These are phyloP conservation scores for Rubroboletus satanas DNA, from an alignment of 768 basidiomycete species.

Conservation along the genomic window DNA sequence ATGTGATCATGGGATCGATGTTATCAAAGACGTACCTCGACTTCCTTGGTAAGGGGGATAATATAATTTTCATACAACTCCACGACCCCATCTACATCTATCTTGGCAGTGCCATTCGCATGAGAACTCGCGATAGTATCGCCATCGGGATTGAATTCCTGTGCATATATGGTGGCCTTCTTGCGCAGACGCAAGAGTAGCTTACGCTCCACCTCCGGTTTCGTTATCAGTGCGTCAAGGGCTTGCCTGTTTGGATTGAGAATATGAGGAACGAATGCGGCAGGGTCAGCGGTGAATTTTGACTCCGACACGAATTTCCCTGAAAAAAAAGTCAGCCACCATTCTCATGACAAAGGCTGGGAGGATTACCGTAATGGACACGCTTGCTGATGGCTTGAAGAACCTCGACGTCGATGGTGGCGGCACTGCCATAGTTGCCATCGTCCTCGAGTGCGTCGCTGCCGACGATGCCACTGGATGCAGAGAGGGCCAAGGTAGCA, in stretches of 20 bases:
- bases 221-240: conserved; percentile 88
- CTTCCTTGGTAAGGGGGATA: conserved; percentile 96
- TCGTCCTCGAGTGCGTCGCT: conserved; percentile 83
- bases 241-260: conserved; percentile 68
- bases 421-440: conserved; percentile 95
- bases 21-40: conserved; percentile 66
- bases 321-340: conserved; percentile 32
- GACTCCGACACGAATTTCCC: conserved; percentile 99
- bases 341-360: background rate
- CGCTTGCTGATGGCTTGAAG: conserved; percentile 98
- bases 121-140: conserved; percentile 39
- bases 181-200: conserved; percentile 80
- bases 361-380: conserved; percentile 87
- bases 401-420: conserved; percentile 91
- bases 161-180: conserved; percentile 77
- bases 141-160: conserved; percentile 75
- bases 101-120: conserved; percentile 50
- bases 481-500: conserved; percentile 63
- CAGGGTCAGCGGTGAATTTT: conserved; percentile 85
- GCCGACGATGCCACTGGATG: conserved; percentile 60
- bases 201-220: conserved; percentile 89
- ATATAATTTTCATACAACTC: conserved; percentile 93
- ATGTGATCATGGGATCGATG: background rate
- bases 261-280: conserved; percentile 92
- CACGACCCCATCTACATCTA: conserved; percentile 91